These are phyloP conservation scores for Alternaria rosae DNA, from an alignment of 2,329 filamentous ascomycete species.

Conservation along the genomic window DNA sequence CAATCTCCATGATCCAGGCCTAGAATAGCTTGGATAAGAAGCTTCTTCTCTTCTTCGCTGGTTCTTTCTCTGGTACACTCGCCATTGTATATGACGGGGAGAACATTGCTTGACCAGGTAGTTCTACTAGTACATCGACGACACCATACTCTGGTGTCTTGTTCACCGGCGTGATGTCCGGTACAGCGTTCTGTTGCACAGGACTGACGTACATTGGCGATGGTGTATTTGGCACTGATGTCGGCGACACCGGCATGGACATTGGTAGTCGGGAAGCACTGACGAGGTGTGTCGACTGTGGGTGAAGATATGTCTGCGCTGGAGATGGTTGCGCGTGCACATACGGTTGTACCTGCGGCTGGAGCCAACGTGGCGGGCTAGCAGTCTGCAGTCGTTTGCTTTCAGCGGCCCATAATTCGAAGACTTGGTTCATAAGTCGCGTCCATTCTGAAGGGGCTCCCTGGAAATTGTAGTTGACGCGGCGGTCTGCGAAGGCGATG, in stretches of 20 bases:
- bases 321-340: slow-evolving; percentile 12
- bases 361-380: slow-evolving; percentile 8
- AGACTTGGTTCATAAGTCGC: slow-evolving; percentile 44
- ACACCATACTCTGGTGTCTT: slow-evolving; percentile 18
- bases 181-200: slow-evolving; percentile 11
- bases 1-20: not conserved
- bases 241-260: slow-evolving; percentile 18
- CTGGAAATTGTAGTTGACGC: slow-evolving; percentile 45
- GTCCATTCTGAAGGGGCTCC: slow-evolving; percentile 43
- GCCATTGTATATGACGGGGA: slow-evolving; percentile 18
- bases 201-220: slow-evolving; percentile 18
- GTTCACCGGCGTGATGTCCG: slow-evolving; percentile 15
- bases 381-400: slow-evolving; percentile 20
- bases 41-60: slow-evolving; percentile 32
- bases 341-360: slow-evolving; percentile 8
- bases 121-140: slow-evolving; percentile 27
- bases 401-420: slow-evolving; percentile 39
- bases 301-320: slow-evolving; percentile 15
- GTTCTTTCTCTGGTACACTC: not conserved
- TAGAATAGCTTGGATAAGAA: slow-evolving; percentile 34
- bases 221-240: slow-evolving; percentile 22
- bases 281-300: slow-evolving; percentile 11
- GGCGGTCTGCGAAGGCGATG: slow-evolving; percentile 40
- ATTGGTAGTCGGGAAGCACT: slow-evolving; percentile 1
- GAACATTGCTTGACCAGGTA: slow-evolving; percentile 22